Conservation (phyloP, 2,329 filamentous ascomycete species). For the Bipolaris oryzae region DNA sequence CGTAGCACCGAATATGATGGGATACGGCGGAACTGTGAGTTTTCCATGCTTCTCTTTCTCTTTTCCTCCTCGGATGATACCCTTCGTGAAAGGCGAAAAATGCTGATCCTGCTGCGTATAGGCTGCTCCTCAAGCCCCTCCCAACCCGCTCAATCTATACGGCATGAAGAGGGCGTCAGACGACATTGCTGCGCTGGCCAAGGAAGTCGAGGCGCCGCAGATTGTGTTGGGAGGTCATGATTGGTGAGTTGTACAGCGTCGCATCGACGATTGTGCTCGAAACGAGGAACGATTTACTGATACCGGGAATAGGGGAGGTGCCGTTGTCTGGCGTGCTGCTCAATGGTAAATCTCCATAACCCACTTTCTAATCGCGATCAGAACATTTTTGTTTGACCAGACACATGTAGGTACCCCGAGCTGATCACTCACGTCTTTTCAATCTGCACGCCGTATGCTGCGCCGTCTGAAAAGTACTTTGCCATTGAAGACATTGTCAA, state of each 20-base stretch:
- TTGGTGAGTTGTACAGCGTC: slow-evolving; percentile 57
- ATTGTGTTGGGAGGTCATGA: slow-evolving; percentile 92
- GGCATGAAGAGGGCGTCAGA: slow-evolving; percentile 70
- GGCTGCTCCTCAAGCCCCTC: slow-evolving; percentile 60
- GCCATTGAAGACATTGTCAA: slow-evolving; percentile 66
- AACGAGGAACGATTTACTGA: slow-evolving; percentile 1
- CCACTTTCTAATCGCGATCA: not conserved
- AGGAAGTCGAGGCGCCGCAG: slow-evolving; percentile 58
- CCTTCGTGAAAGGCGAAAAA: no score
- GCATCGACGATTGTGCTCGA: not conserved
- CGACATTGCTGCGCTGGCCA: slow-evolving; percentile 76
- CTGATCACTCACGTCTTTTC: slow-evolving; percentile 77
- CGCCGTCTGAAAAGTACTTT: slow-evolving; percentile 60
- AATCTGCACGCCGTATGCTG: slow-evolving; percentile 74
- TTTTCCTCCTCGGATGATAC: not conserved
- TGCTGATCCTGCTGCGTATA: slow-evolving; percentile 20
- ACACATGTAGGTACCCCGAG: slow-evolving; percentile 55
- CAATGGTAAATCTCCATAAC: slow-evolving; percentile 56
- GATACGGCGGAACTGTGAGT: slow-evolving; percentile 76
- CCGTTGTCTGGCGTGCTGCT: slow-evolving; percentile 74
- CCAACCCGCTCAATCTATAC: slow-evolving; percentile 67
- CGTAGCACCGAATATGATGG: slow-evolving; percentile 83
- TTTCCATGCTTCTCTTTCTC: not conserved
- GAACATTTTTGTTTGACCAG: not conserved
- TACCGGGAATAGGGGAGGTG: slow-evolving; percentile 66